Conservation (phyloP, 2,329 filamentous ascomycete species). For the Metarhizium rileyi region DNA sequence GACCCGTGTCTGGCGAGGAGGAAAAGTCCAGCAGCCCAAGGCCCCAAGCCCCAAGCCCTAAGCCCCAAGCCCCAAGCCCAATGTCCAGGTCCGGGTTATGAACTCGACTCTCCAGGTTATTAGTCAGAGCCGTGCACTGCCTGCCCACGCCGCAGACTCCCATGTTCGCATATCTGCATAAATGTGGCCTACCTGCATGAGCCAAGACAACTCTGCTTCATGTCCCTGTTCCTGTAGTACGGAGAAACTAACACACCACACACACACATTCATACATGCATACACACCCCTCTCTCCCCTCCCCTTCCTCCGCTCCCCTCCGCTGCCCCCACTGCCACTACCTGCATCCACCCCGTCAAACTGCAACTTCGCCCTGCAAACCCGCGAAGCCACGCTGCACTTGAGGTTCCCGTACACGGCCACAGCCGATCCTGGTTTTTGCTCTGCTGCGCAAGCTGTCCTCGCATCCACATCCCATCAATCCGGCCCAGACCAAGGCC, state of each 20-base stretch:
- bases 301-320: not conserved
- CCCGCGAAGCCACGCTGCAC: slow-evolving; percentile 1
- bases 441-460: not conserved
- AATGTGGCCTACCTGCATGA: not conserved
- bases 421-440: slow-evolving; percentile 9
- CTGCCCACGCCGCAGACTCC: not conserved
- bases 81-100: too few relatives aligned
- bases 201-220: not conserved
- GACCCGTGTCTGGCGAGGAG: too few relatives aligned
- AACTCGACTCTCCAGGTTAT: too few relatives aligned
- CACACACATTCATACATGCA: not conserved
- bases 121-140: not conserved
- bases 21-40: too few relatives aligned
- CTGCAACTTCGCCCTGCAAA: slow-evolving; percentile 5
- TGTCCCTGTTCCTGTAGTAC: too few relatives aligned
- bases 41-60: too few relatives aligned
- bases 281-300: not conserved
- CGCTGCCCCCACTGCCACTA: not conserved
- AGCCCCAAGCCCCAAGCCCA: too few relatives aligned
- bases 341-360: not conserved
- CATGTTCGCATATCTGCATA: slow-evolving; percentile 7
- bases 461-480: not conserved
- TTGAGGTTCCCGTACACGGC: slow-evolving; percentile 7
- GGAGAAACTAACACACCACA: too few relatives aligned
- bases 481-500: too few relatives aligned